Conservation (phyloP, 169 alveolate species). For the Plasmodium malariae region DNA sequence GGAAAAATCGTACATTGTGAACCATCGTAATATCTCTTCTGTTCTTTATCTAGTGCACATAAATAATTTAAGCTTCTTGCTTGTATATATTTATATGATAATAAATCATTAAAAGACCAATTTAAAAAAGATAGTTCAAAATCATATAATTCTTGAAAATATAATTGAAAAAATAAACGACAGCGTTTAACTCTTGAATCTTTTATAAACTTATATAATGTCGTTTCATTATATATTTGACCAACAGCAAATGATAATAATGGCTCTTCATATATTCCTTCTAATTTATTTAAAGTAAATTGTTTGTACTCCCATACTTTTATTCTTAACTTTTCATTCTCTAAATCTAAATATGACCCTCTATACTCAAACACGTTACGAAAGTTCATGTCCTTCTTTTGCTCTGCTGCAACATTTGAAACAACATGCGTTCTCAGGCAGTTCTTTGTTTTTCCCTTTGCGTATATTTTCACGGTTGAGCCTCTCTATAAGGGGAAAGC, state of each 20-base stretch:
- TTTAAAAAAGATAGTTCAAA: conserved; percentile 83
- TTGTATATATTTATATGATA: conserved; percentile 72
- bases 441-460: conserved; percentile 86
- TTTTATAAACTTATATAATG: conserved; percentile 81
- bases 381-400: conserved; percentile 84
- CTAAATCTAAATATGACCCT: conserved; percentile 89
- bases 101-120: conserved; percentile 78
- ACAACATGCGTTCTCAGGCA: conserved; percentile 88
- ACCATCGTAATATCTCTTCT: conserved; percentile 14
- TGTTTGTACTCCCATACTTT: conserved; percentile 88
- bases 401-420: conserved; percentile 83
- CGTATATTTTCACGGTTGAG: conserved; percentile 79
- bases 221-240: conserved; percentile 80
- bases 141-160: conserved; percentile 86
- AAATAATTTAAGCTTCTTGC: conserved; percentile 52
- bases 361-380: conserved; percentile 87
- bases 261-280: conserved; percentile 86
- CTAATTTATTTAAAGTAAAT: conserved; percentile 85
- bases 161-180: conserved; percentile 81
- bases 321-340: conserved; percentile 86
- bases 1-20: conserved; percentile 27
- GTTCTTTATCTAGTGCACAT: conserved; percentile 1
- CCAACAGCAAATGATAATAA: conserved; percentile 83
- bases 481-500: conserved; percentile 67
- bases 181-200: conserved; percentile 80